Evolutionary conservation across 2,329 filamentous ascomycete genomes (phyloP).

Genomic region (Fusarium buharicum): DNA sequence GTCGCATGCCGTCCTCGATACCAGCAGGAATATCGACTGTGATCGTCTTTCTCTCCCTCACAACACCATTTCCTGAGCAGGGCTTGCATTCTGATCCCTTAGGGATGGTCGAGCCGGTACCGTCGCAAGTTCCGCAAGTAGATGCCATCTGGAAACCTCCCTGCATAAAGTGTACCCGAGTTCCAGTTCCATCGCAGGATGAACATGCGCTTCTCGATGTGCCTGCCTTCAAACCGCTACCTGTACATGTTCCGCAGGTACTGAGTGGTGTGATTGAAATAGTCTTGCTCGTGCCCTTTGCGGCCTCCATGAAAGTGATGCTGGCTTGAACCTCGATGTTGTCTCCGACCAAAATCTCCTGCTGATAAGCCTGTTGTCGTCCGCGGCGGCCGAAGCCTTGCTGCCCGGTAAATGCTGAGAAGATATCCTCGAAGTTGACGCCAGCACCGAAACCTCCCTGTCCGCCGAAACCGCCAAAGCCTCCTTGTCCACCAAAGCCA

Average conservation of each 20-base stretch:
- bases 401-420: slow-evolving; percentile 80
- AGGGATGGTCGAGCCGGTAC: slow-evolving; percentile 79
- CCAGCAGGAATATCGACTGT: slow-evolving; percentile 93
- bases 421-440: slow-evolving; percentile 97
- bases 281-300: slow-evolving; percentile 89
- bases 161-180: slow-evolving; percentile 86
- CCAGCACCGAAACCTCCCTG: slow-evolving; percentile 79
- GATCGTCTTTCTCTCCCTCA: slow-evolving; percentile 83
- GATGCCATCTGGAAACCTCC: slow-evolving; percentile 97
- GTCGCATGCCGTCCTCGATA: slow-evolving; percentile 94
- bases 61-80: slow-evolving; percentile 85
- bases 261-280: slow-evolving; percentile 85
- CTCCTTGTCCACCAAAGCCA: slow-evolving; percentile 34
- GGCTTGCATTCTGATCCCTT: slow-evolving; percentile 81
- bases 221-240: slow-evolving; percentile 85
- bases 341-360: slow-evolving; percentile 89
- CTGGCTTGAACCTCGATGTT: slow-evolving; percentile 94
- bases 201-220: slow-evolving; percentile 78
- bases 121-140: slow-evolving; percentile 84
- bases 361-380: slow-evolving; percentile 71
- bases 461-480: slow-evolving; percentile 39
- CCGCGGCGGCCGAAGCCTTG: slow-evolving; percentile 62
- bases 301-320: slow-evolving; percentile 95
- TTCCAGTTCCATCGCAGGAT: slow-evolving; percentile 86
- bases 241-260: slow-evolving; percentile 83